A percentile compares a stretch with the other conserved stretches of the same genome.
Evolutionary conservation across 202 grass and related monocot genomes (phyloP).

Genomic region (Digitaria exilis): DNA sequence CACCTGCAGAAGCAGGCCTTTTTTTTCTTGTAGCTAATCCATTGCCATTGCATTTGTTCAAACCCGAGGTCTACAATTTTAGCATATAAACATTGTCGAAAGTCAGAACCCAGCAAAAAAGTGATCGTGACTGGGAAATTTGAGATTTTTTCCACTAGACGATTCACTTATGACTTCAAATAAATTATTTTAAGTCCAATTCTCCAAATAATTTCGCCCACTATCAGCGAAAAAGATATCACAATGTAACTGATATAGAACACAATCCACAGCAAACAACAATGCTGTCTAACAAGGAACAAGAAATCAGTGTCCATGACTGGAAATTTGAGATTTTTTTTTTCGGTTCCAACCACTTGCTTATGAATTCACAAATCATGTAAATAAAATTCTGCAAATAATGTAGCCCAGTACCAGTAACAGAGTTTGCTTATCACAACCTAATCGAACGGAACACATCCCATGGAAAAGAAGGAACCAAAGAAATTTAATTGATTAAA

Average conservation of each 20-base stretch:
- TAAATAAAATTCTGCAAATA: not conserved
- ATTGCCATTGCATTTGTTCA: slow-evolving; percentile 2
- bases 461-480: slow-evolving; percentile 6
- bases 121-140: not conserved
- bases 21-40: slow-evolving; percentile 15
- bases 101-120: slow-evolving; percentile 11
- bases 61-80: slow-evolving; percentile 27
- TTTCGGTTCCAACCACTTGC: too few species aligned
- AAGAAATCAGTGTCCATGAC: not conserved
- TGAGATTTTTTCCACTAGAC: not conserved
- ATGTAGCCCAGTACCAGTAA: not conserved
- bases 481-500: not conserved
- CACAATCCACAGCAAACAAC: not conserved
- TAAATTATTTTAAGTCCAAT: not conserved
- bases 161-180: not conserved
- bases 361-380: not conserved
- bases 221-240: not conserved
- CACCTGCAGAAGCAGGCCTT: not conserved
- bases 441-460: too few species aligned
- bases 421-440: not conserved
- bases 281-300: not conserved
- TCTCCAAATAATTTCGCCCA: not conserved
- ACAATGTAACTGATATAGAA: not conserved
- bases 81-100: not conserved
- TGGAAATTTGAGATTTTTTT: too few species aligned